phyloP scores from a whole-genome alignment of 176 grass and related monocot species.

The Phyllostachys edulis region DNA sequence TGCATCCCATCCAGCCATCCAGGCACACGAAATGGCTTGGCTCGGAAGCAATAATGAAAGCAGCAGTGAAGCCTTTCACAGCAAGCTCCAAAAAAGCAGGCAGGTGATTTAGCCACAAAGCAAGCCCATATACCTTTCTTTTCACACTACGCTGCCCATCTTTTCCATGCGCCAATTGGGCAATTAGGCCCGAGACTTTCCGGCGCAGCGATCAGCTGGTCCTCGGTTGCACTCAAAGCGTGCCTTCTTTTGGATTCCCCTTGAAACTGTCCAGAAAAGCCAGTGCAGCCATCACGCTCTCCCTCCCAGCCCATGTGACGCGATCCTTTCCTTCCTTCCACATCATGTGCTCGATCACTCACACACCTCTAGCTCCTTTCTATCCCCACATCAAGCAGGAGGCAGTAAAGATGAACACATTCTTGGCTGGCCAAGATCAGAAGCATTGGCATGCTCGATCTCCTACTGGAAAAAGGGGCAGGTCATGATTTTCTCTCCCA shows the following conservation, averaged over 20 bases:
- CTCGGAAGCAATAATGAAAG: neutral
- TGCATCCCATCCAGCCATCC: neutral
- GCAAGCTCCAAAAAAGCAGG: neutral
- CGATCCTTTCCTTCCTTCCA: conserved; percentile 41
- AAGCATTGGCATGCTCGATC: neutral
- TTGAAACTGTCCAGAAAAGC: conserved; percentile 46
- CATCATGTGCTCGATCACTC: neutral
- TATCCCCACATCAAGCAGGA: neutral
- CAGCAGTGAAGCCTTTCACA: neutral
- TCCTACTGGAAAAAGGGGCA: neutral
- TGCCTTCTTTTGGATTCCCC: conserved; percentile 20
- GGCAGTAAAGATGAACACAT: neutral
- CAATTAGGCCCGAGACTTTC: conserved; percentile 28
- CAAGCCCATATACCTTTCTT: neutral
- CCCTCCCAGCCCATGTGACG: conserved; percentile 49
- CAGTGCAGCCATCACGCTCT: conserved; percentile 46
- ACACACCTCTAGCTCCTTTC: neutral
- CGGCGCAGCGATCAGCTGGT: neutral
- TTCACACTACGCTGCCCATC: neutral
- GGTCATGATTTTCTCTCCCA: neutral
- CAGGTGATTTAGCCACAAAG: conserved; percentile 25
- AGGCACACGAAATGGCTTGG: conserved; percentile 4
- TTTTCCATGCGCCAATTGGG: neutral
- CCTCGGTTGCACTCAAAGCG: conserved; percentile 39
- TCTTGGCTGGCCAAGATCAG: neutral